phyloP scores from a whole-genome alignment of 2,329 filamentous ascomycete genomes.

The Curvularia verruculosa region DNA sequence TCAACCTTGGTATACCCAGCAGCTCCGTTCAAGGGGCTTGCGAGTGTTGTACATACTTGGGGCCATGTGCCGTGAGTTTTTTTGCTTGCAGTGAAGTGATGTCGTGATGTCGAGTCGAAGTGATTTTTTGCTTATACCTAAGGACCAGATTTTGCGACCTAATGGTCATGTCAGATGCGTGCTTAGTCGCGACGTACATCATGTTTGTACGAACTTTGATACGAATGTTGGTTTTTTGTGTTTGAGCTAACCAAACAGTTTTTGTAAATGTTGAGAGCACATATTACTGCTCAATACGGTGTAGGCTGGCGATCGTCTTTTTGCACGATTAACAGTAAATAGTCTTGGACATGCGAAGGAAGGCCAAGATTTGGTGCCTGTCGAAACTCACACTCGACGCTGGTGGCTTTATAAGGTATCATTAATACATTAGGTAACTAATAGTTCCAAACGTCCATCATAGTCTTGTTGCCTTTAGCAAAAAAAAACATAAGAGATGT shows the following conservation, averaged over 20 bases:
- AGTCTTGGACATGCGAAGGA: too few species aligned
- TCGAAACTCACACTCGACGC: too few species aligned
- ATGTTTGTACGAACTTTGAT: not conserved
- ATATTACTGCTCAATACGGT: too few species aligned
- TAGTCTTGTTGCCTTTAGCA: too few species aligned
- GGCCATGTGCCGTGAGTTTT: constrained; percentile 1
- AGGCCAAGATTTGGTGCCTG: too few species aligned
- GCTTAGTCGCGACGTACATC: not conserved
- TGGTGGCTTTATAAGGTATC: too few species aligned
- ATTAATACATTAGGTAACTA: too few species aligned
- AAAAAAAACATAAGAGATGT: too few species aligned
- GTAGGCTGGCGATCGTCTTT: too few species aligned
- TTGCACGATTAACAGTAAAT: too few species aligned
- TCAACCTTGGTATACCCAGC: constrained; percentile 47
- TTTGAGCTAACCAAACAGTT: not conserved
- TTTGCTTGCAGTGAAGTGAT: constrained; percentile 7
- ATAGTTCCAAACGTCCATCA: too few species aligned
- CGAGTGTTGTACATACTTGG: not conserved
- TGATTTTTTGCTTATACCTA: not conserved
- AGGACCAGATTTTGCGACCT: not conserved
- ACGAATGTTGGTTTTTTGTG: not conserved
- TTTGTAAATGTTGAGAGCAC: not conserved
- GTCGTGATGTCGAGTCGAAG: not conserved
- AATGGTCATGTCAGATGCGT: too few species aligned
- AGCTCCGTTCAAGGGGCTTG: not conserved